phyloP scores from a whole-genome alignment of 2,329 filamentous ascomycete genomes.

The Coleophoma eucalyptorum region DNA sequence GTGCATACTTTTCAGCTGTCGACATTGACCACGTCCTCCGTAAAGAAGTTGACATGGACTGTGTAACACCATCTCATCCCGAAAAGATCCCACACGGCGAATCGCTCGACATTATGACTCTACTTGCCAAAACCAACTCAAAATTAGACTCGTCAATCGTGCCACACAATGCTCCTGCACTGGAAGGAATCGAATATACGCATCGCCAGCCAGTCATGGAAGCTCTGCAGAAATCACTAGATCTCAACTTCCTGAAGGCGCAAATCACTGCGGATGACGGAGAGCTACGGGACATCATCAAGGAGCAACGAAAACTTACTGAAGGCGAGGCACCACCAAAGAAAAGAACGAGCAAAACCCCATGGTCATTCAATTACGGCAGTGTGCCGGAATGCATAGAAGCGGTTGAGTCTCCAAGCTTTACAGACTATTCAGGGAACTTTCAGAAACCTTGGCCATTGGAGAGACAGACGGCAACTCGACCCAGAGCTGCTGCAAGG shows the following conservation, averaged over 20 bases:
- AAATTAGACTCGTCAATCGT: slow-evolving; percentile 62
- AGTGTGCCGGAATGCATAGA: too few relatives aligned
- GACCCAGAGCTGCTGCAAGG: neutral
- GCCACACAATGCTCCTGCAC: slow-evolving; percentile 51
- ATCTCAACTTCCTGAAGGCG: slow-evolving; percentile 68
- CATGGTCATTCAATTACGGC: too few relatives aligned
- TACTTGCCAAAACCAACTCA: slow-evolving; percentile 69
- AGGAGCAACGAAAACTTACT: slow-evolving; percentile 34
- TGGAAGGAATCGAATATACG: slow-evolving; percentile 63
- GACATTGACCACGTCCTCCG: slow-evolving; percentile 94
- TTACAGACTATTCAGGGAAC: too few relatives aligned
- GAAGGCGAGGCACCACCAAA: neutral
- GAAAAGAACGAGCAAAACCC: neutral
- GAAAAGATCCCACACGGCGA: slow-evolving; percentile 79
- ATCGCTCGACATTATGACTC: slow-evolving; percentile 74
- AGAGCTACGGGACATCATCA: slow-evolving; percentile 72
- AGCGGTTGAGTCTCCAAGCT: too few relatives aligned
- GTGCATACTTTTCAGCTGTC: slow-evolving; percentile 92
- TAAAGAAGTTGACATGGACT: slow-evolving; percentile 98
- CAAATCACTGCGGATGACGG: slow-evolving; percentile 75
- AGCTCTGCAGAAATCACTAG: slow-evolving; percentile 45
- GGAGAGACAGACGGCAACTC: neutral
- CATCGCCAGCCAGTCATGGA: slow-evolving; percentile 79
- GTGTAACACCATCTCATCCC: slow-evolving; percentile 83
- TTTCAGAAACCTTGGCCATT: neutral